Base-by-base conservation (phyloP, 129 eudicot species). In the Centella asiatica region DNA sequence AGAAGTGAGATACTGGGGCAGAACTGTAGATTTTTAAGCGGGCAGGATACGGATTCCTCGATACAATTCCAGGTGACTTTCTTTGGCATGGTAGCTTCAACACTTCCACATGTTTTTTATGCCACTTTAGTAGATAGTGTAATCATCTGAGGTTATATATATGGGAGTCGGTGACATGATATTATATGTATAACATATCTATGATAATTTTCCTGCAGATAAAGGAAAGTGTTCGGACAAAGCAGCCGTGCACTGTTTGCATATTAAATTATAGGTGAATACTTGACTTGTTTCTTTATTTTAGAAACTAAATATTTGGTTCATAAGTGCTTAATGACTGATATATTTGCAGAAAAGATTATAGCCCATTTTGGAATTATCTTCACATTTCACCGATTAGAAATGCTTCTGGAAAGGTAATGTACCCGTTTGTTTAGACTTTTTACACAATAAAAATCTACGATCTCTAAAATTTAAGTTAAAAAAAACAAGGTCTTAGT, bases 361-460 rank as follows among this genome's bases (percentile, higher is more conserved):
- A 39, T 56, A 79, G 78, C 23, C 27, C 85, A 15, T 89, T 85
- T 79, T 80, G 87, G 88, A 85, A 74, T 67, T 71, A 62, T 56
- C 78, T 82, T 76, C 85, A 85, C 71, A 76, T 89, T 25, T 82
- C 88, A 55, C 90, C 95, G 15, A 77, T 85, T 32, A 77, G 90
- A 27, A 82, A 76, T 77, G 85, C 86, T 68, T 81, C 90, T 40
- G 97, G 85, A 53, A 80, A 82, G 95, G 95, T 89, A 75, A 76
- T 45, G 8, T n/a, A n/a, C n/a, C n/a, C n/a, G n/a, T n/a, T n/a
- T n/a, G n/a, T n/a, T n/a, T n/a, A n/a, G n/a, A n/a, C n/a, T n/a
- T n/a, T n/a, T n/a, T n/a, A n/a, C n/a, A n/a, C n/a, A n/a, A n/a
- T n/a, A n/a, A n/a, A n/a, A n/a, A n/a, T n/a, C n/a, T n/a, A n/a